phyloP scores from a whole-genome alignment of 1,139 yeast species.

The Saccharomyces hybrid region DNA sequence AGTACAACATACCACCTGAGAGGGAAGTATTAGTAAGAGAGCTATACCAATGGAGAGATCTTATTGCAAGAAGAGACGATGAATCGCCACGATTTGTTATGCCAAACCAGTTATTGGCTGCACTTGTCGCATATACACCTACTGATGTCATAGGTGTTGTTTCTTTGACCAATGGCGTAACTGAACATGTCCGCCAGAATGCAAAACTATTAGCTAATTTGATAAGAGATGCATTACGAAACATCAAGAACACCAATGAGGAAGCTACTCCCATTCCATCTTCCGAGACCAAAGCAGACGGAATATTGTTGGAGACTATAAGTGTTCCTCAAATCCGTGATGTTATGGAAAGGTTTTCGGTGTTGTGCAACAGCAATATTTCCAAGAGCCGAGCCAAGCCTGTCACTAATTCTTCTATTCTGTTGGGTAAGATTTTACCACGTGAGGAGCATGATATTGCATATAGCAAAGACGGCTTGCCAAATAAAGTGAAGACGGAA shows the following conservation, averaged over 20 bases:
- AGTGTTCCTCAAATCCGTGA: not conserved
- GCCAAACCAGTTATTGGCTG: conserved; percentile 72
- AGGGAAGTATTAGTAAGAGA: conserved; percentile 52
- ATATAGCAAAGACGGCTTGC: not conserved
- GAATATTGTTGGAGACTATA: not conserved
- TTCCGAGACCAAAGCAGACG: not conserved
- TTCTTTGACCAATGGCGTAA: conserved; percentile 41
- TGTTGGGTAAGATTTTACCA: not conserved
- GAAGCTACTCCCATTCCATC: conserved; percentile 2
- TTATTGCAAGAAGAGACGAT: conserved; percentile 62
- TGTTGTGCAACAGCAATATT: not conserved
- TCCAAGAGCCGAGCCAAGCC: not conserved
- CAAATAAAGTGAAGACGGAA: not conserved
- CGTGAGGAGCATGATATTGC: not conserved
- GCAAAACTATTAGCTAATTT: conserved; percentile 52
- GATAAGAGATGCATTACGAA: conserved; percentile 32
- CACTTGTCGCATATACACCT: conserved; percentile 53
- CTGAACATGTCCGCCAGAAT: conserved; percentile 51
- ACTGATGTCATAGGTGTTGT: conserved; percentile 52
- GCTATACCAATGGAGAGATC: conserved; percentile 79
- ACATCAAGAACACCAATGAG: conserved; percentile 12
- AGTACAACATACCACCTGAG: conserved; percentile 55
- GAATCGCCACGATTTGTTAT: conserved; percentile 78
- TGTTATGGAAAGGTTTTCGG: not conserved
- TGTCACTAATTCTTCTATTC: not conserved